Conservation (phyloP, 805 yeast genomes). For the Nakazawaea populi region DNA sequence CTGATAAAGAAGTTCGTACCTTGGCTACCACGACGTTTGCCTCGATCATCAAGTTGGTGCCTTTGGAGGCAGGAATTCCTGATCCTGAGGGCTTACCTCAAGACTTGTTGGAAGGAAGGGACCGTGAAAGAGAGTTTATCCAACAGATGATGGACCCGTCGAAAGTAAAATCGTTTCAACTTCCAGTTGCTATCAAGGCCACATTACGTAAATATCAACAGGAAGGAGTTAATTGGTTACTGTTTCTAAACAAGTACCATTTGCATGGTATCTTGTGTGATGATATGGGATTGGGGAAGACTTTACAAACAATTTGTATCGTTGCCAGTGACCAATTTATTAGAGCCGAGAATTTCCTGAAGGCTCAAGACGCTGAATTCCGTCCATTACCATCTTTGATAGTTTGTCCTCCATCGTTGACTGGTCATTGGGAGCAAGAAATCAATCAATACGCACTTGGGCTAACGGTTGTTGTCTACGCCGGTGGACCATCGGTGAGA, state of each 20-base stretch:
- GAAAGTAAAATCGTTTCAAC: slow-evolving; percentile 77
- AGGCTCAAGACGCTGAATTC: slow-evolving; percentile 57
- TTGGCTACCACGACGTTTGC: slow-evolving; percentile 96
- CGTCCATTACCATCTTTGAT: slow-evolving; percentile 79
- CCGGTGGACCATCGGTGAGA: slow-evolving; percentile 85
- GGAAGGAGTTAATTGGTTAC: slow-evolving; percentile 98
- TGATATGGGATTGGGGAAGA: slow-evolving; percentile 99
- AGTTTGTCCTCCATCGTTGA: slow-evolving; percentile 94
- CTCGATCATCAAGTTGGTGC: slow-evolving; percentile 88
- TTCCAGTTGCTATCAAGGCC: slow-evolving; percentile 91
- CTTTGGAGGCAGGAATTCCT: slow-evolving; percentile 94
- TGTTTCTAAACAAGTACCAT: slow-evolving; percentile 89
- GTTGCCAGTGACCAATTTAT: slow-evolving; percentile 93
- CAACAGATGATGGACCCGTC: slow-evolving; percentile 97
- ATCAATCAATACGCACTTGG: slow-evolving; percentile 85
- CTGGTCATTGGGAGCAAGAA: slow-evolving; percentile 99
- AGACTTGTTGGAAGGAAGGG: slow-evolving; percentile 81
- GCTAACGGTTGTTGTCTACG: slow-evolving; percentile 76
- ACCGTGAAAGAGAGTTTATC: slow-evolving; percentile 88
- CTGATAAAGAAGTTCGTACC: slow-evolving; percentile 80
- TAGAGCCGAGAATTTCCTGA: slow-evolving; percentile 62
- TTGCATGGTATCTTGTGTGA: slow-evolving; percentile 97
- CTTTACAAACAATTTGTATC: slow-evolving; percentile 94
- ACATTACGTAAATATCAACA: slow-evolving; percentile 93
- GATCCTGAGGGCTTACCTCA: slow-evolving; percentile 90